Evolutionary conservation across 2,329 filamentous ascomycete species (phyloP), one percentile per base, ranked within the genome.

Genomic region (Helotiales sp.): DNA sequence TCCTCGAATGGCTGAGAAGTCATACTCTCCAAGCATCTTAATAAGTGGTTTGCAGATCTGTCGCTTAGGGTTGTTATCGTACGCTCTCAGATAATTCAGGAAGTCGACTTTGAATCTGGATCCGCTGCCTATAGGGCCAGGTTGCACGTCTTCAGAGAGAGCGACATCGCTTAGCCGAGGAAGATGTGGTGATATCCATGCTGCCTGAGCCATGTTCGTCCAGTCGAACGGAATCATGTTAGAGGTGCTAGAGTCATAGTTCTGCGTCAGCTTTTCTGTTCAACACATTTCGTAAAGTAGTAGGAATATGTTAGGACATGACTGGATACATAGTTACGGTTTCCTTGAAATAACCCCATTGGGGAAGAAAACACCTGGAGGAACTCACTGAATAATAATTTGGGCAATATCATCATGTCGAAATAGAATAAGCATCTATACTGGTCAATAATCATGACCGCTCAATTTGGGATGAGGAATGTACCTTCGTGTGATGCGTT

Each of bases 181-280:
- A 0, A 97, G 85, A 1, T 86, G 76, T 0, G 92, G 92, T 0
- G 92, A 95, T 59, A 81, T 83, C 93, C 93, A 97, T 5, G 92
- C 86, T 1, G 88, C 93, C 77, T 97, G 93, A 0, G 89, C 91
- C 91, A 97, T 92, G 72, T 96, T 96, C 1, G 83, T 86, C 93
- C 93, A 97, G 77, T 97, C 93, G 64, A 89, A 88, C 3, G 84
- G 76, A n/a, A 97, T 95, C 90, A 97, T 93, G 73, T 97, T 97
- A 20, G 93, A 93, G 0, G 93, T 97, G 73, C 54, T 57, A 40
- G 5, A 26, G 2, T 34, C 5, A 34, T 1, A 50, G 26, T 10
- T 26, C 22, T 2, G 22, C 8, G n/a, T 55, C 22, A 55, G 30
- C 10, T 10, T 10, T 55, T 8, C 3, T 20, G 5, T 4, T 26